These are phyloP conservation scores for Syncephalastrum monosporum DNA, from an alignment of 371 early-diverging fungal genomes.

Conservation along the genomic window DNA sequence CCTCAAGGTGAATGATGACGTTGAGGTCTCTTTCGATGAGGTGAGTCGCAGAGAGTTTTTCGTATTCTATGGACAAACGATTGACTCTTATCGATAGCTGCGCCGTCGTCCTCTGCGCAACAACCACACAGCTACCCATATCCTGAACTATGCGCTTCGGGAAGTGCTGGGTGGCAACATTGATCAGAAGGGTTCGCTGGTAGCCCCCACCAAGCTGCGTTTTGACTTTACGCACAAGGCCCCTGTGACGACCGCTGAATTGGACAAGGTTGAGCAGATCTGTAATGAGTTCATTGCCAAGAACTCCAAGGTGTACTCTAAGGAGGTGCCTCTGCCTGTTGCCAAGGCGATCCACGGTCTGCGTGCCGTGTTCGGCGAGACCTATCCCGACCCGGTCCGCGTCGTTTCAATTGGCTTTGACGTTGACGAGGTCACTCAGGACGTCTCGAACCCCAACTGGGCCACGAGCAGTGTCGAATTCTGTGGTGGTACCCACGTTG, in stretches of 20 bases:
- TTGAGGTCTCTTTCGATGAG: conserved; percentile 85
- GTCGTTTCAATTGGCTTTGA: conserved; percentile 91
- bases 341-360: conserved; percentile 89
- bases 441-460: conserved; percentile 84
- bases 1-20: conserved; percentile 66
- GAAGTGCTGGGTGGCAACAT: conserved; percentile 72
- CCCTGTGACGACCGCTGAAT: conserved; percentile 78
- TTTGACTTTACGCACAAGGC: conserved; percentile 94
- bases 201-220: conserved; percentile 95
- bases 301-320: conserved; percentile 75
- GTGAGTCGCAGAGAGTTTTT: conserved; percentile 23
- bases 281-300: conserved; percentile 79
- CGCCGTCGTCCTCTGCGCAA: conserved; percentile 89
- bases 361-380: conserved; percentile 96
- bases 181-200: conserved; percentile 98
- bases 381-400: conserved; percentile 96
- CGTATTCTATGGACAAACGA: not conserved
- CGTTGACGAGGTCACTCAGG: conserved; percentile 84
- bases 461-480: conserved; percentile 88
- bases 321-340: conserved; percentile 82
- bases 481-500: conserved; percentile 99
- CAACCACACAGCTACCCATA: conserved; percentile 99
- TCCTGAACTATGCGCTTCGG: conserved; percentile 95
- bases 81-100: conserved; percentile 31
- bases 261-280: conserved; percentile 81